These are phyloP conservation scores for Mayamaea pseudoterrestris DNA, from an alignment of 108 stramenopile species.

Conservation along the genomic window DNA sequence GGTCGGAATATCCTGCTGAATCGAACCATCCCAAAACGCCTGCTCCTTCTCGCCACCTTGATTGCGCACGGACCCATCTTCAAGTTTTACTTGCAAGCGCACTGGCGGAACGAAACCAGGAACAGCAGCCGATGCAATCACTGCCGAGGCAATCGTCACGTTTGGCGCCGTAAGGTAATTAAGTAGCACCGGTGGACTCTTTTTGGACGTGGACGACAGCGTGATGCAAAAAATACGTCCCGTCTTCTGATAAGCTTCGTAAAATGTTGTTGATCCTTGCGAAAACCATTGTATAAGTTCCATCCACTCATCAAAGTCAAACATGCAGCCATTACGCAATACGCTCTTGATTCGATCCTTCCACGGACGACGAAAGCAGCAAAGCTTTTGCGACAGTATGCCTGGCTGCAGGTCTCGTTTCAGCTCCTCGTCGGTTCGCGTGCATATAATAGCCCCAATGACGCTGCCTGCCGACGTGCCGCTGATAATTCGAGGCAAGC, in stretches of 20 bases:
- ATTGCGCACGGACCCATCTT: constrained; percentile 3
- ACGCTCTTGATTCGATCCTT: constrained; percentile 36
- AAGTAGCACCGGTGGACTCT: constrained; percentile 84
- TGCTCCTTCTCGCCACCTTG: neutral
- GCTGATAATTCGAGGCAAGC: constrained; percentile 86
- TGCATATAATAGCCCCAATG: constrained; percentile 85
- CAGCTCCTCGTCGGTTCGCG: constrained; percentile 86
- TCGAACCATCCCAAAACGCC: constrained; percentile 37
- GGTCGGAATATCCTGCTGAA: constrained; percentile 85
- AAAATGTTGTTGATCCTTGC: constrained; percentile 84
- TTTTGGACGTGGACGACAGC: constrained; percentile 79
- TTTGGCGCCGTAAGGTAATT: constrained; percentile 95
- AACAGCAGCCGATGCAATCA: constrained; percentile 76
- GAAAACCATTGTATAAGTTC: constrained; percentile 66
- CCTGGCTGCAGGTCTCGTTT: constrained; percentile 49
- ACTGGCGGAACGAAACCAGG: constrained; percentile 91
- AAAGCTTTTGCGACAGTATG: constrained; percentile 33
- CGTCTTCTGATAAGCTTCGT: constrained; percentile 94
- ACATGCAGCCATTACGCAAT: constrained; percentile 44
- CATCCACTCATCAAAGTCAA: constrained; percentile 66
- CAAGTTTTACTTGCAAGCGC: constrained; percentile 24
- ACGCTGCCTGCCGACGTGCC: constrained; percentile 93
- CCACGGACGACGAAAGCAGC: constrained; percentile 61
- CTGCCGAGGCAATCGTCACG: constrained; percentile 87
- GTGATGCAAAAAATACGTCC: constrained; percentile 95